These are phyloP conservation scores for Cephaloascus albidus DNA, from an alignment of 805 yeast species.

Conservation along the genomic window DNA sequence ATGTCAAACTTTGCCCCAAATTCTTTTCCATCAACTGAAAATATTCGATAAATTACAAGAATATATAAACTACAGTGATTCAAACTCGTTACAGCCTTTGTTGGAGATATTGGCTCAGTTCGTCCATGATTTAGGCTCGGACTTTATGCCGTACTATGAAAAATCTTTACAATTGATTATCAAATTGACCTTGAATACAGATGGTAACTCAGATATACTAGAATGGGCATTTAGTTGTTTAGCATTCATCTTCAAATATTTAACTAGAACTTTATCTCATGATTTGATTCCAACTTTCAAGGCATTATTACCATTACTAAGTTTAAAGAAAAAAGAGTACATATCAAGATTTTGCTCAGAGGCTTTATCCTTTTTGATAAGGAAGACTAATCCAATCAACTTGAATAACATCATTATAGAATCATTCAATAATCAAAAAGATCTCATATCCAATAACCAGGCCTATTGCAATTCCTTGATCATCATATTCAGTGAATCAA, in stretches of 20 bases:
- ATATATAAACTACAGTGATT: conserved; percentile 49
- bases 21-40: conserved; percentile 57
- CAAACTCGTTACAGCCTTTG: conserved; percentile 68
- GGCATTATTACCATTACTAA: conserved; percentile 53
- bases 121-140: conserved; percentile 88
- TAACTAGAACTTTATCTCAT: conserved; percentile 52
- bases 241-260: conserved; percentile 84
- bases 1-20: conserved; percentile 69
- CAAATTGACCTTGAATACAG: conserved; percentile 43
- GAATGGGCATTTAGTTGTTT: conserved; percentile 81
- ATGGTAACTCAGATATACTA: conserved; percentile 50
- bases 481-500: conserved; percentile 59
- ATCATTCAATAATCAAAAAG: conserved; percentile 21
- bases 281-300: conserved; percentile 66
- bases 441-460: conserved; percentile 22
- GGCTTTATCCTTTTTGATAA: conserved; percentile 74
- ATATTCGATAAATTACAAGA: conserved; percentile 43
- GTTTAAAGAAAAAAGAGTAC: conserved; percentile 46
- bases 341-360: conserved; percentile 83
- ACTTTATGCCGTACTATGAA: conserved; percentile 66
- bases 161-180: conserved; percentile 42
- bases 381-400: conserved; percentile 48
- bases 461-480: conserved; percentile 51
- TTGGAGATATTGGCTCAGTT: conserved; percentile 77
- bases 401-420: conserved; percentile 36